Percentiles rank a stretch among this genome's conserved stretches.
Conservation (phyloP, 345 rosid species). For the Punica granatum region DNA sequence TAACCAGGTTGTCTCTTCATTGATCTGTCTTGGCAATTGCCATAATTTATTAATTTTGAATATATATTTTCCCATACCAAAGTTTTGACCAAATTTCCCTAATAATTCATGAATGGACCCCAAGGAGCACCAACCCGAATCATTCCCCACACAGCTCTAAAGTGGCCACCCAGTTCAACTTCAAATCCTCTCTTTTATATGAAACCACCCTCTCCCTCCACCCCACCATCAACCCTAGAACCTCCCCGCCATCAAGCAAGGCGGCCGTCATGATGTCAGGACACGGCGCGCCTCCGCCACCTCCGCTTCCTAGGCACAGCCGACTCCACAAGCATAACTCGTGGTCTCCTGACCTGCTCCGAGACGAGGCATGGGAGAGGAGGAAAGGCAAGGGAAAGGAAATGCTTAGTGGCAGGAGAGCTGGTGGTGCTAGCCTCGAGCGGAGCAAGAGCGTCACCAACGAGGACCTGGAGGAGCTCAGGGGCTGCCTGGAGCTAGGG, state of each 20-base stretch:
- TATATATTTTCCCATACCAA: background rate
- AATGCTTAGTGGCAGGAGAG: background rate
- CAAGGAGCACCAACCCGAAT: background rate
- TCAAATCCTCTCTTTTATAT: background rate
- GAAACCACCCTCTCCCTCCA: background rate
- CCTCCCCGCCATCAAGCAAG: background rate
- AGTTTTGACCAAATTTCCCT: no score
- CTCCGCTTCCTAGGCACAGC: slow-evolving; percentile 7
- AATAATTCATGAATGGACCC: background rate
- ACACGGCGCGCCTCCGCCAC: slow-evolving; percentile 16
- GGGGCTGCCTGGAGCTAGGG: slow-evolving; percentile 75
- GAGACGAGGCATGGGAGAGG: slow-evolving; percentile 74
- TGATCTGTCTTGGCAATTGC: background rate
- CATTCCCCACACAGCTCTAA: slow-evolving; percentile 1
- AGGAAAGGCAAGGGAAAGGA: slow-evolving; percentile 11
- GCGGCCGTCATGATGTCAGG: slow-evolving; percentile 11
- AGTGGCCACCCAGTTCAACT: background rate
- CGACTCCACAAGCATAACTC: slow-evolving; percentile 53
- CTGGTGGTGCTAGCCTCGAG: background rate
- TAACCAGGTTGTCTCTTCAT: slow-evolving; percentile 6
- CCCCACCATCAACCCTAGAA: slow-evolving; percentile 3
- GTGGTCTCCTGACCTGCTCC: slow-evolving; percentile 68
- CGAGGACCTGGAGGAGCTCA: slow-evolving; percentile 79
- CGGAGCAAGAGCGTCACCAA: slow-evolving; percentile 50
- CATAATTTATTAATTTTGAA: background rate